These are phyloP conservation scores for Trichoderma simmonsii DNA, from an alignment of 2,329 filamentous ascomycete species.

Conservation along the genomic window DNA sequence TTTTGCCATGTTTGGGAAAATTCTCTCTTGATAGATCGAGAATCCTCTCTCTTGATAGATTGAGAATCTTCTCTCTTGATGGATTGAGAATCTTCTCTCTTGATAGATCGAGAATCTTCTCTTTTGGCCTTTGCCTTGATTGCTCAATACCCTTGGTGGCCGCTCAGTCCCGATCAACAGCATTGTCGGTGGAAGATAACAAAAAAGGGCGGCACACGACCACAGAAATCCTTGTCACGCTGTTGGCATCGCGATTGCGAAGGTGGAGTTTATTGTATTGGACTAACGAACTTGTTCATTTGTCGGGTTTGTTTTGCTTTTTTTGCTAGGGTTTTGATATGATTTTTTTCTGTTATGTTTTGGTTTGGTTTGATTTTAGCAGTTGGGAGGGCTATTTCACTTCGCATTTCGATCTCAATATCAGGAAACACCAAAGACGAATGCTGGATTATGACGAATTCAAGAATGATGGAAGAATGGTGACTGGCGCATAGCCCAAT, in stretches of 20 bases:
- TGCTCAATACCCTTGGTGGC: not conserved
- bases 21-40: not conserved
- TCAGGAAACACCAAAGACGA: not conserved
- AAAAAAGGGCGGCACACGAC: not conserved
- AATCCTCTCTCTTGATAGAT: not conserved
- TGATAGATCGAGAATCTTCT: not conserved
- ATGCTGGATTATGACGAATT: slow-evolving; percentile 2
- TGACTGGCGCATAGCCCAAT: slow-evolving; percentile 7
- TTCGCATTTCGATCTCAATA: not conserved
- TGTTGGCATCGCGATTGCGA: not conserved
- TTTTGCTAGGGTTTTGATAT: not conserved
- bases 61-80: not conserved
- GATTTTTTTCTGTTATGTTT: not conserved
- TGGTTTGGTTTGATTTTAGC: not conserved
- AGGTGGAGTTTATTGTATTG: slow-evolving; percentile 6
- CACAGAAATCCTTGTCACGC: not conserved
- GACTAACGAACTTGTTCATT: not conserved
- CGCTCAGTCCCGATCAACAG: not conserved
- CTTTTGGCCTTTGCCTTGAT: not conserved
- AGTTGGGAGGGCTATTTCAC: not conserved
- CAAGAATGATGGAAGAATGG: slow-evolving; percentile 14
- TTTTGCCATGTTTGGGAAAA: slow-evolving; percentile 1
- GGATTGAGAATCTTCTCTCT: not conserved
- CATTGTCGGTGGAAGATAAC: not conserved
- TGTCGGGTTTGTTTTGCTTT: not conserved